Conservation (phyloP, 192 early-diverging fungal species). For the Podila minutissima region DNA sequence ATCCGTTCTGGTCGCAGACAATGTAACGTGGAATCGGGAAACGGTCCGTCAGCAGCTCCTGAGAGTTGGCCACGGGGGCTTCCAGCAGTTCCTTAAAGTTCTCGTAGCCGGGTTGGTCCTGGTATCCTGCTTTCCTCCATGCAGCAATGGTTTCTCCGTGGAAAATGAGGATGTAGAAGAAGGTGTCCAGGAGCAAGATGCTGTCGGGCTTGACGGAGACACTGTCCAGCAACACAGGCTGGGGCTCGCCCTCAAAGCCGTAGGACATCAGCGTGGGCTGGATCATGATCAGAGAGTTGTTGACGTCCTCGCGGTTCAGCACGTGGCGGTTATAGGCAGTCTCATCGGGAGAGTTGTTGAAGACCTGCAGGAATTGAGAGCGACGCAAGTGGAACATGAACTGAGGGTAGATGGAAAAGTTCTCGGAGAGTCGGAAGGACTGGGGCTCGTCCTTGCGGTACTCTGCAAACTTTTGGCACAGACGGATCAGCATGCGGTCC, state of each 20-base stretch:
- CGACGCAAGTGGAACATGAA: conserved; percentile 99
- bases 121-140: conserved; percentile 97
- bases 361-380: conserved; percentile 98
- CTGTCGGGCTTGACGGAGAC: conserved; percentile 96
- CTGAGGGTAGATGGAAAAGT: conserved; percentile 99
- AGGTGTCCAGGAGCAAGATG: conserved; percentile 95
- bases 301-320: conserved; percentile 95
- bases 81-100: conserved; percentile 95
- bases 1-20: conserved; percentile 96
- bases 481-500: conserved; percentile 97
- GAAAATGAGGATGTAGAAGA: conserved; percentile 99
- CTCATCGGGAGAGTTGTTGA: conserved; percentile 99
- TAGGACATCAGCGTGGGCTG: conserved; percentile 97
- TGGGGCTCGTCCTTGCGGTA: conserved; percentile 96
- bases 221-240: conserved; percentile 96
- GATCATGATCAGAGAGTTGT: conserved; percentile 99
- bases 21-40: conserved; percentile 99
- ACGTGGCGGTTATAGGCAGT: conserved; percentile 95
- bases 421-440: conserved; percentile 89
- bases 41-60: conserved; percentile 91
- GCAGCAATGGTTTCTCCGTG: conserved; percentile 97
- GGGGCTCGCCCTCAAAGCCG: conserved; percentile 84
- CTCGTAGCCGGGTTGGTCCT: conserved; percentile 93
- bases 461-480: conserved; percentile 97
- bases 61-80: conserved; percentile 85